Conservation (phyloP, 257 asterid species). For the Scutellaria minor region DNA sequence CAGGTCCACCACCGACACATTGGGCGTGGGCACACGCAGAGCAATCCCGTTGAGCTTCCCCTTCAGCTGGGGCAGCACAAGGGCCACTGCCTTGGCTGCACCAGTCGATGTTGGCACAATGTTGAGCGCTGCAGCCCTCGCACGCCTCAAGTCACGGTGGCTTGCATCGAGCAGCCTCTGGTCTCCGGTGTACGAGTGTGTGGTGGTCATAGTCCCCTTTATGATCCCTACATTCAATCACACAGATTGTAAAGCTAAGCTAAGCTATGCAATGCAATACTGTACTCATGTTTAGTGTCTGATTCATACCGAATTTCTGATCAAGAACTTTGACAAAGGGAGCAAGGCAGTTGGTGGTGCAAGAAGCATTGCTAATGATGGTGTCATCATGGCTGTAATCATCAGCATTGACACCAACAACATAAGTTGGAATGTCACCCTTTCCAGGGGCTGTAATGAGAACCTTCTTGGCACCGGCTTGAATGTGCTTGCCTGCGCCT, state of each 20-base stretch:
- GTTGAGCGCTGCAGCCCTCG: slow-evolving; percentile 95
- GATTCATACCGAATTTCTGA: slow-evolving; percentile 71
- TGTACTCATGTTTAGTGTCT: not conserved
- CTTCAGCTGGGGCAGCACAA: slow-evolving; percentile 88
- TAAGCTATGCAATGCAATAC: not conserved
- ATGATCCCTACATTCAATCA: slow-evolving; percentile 60
- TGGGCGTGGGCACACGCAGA: slow-evolving; percentile 98
- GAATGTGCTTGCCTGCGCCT: slow-evolving; percentile 90
- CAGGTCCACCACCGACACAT: slow-evolving; percentile 90
- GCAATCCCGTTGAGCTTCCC: slow-evolving; percentile 97
- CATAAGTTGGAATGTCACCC: slow-evolving; percentile 96
- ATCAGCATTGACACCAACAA: slow-evolving; percentile 88
- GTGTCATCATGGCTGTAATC: slow-evolving; percentile 66
- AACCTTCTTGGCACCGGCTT: slow-evolving; percentile 97
- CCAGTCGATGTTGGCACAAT: slow-evolving; percentile 97
- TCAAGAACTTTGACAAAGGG: slow-evolving; percentile 97
- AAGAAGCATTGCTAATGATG: slow-evolving; percentile 95
- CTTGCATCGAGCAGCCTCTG: slow-evolving; percentile 97
- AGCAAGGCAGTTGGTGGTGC: slow-evolving; percentile 99
- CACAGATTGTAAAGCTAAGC: too few species aligned
- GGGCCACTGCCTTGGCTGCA: slow-evolving; percentile 95
- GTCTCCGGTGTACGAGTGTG: slow-evolving; percentile 99
- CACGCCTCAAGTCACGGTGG: slow-evolving; percentile 97
- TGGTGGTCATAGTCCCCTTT: slow-evolving; percentile 99
- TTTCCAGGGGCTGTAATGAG: slow-evolving; percentile 96